Evolutionary conservation across 192 early-diverging fungal genomes (phyloP).

Genomic region (Mortierella alpina): DNA sequence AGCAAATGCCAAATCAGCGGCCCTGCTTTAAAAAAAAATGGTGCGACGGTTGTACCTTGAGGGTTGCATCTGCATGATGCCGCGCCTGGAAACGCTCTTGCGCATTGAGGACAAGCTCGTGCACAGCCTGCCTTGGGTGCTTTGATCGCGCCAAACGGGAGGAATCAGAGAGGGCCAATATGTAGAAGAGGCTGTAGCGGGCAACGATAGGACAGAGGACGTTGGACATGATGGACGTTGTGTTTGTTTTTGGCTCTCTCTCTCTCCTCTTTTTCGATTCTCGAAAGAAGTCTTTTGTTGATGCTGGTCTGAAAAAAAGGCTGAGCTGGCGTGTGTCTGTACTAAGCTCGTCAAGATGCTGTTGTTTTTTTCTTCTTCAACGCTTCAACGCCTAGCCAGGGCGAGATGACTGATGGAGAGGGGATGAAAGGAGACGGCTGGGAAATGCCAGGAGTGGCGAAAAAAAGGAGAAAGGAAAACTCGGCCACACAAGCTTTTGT

Average conservation of each 20-base stretch:
- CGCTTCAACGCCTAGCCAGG: background rate
- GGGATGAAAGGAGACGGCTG: no score
- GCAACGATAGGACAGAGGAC: constrained; percentile 33
- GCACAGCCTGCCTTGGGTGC: constrained; percentile 13
- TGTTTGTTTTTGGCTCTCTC: no score
- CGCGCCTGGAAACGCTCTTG: constrained; percentile 28
- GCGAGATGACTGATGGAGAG: no score
- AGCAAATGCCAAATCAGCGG: background rate
- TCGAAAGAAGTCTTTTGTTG: no score
- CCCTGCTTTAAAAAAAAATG: background rate
- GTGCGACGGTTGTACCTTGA: constrained; percentile 18
- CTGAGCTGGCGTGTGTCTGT: background rate
- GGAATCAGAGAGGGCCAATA: constrained; percentile 34
- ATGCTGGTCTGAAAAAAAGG: background rate
- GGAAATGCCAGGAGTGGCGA: no score
- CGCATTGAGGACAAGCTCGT: constrained; percentile 18
- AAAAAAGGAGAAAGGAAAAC: no score
- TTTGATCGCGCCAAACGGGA: constrained; percentile 24
- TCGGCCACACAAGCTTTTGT: no score
- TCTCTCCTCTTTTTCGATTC: no score
- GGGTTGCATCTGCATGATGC: constrained; percentile 20
- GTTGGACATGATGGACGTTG: constrained; percentile 31
- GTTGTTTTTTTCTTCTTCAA: no score
- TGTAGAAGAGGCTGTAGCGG: constrained; percentile 52
- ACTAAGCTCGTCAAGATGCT: background rate